Conservation (phyloP, 2,329 filamentous ascomycete species). For the Aspergillus ochraceoroseus region DNA sequence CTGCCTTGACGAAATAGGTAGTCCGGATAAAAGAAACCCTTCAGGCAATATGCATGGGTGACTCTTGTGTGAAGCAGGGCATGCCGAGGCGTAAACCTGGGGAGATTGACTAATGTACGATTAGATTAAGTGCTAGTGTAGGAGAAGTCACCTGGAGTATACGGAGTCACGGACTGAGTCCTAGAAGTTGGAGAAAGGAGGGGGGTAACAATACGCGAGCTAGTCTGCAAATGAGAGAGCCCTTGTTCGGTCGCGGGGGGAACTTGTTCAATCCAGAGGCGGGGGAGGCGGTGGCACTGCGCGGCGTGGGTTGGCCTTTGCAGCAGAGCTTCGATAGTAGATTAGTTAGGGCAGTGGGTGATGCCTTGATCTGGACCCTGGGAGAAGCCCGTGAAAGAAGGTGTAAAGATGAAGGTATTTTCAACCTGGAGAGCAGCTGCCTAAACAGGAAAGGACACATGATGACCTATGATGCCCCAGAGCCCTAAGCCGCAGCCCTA, state of each 20-base stretch:
- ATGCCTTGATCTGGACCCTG: no score
- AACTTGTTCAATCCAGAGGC: no score
- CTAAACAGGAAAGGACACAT: not conserved
- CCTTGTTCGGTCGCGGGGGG: no score
- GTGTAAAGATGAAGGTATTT: no score
- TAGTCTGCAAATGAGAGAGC: not conserved
- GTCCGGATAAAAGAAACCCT: not conserved
- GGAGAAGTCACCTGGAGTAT: slow-evolving; percentile 1
- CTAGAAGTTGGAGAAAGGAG: not conserved
- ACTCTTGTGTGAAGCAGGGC: not conserved
- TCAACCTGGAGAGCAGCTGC: no score
- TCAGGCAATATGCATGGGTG: slow-evolving; percentile 1
- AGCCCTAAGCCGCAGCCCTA: slow-evolving; percentile 4
- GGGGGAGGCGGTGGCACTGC: slow-evolving; percentile 2
- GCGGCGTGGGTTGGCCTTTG: slow-evolving; percentile 2
- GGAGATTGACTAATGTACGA: not conserved
- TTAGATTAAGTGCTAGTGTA: slow-evolving; percentile 8
- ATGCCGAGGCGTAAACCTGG: slow-evolving; percentile 2
- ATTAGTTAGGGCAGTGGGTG: no score
- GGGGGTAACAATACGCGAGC: slow-evolving; percentile 8
- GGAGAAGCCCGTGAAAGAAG: not conserved
- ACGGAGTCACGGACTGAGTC: no score
- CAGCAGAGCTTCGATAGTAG: slow-evolving; percentile 3
- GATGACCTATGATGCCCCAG: no score
- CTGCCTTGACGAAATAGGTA: slow-evolving; percentile 17